Percentiles rank a stretch among this genome's conserved stretches.
Conservation (phyloP, 164 flowering plant genomes). For the Tetrastigma voinierianum region DNA sequence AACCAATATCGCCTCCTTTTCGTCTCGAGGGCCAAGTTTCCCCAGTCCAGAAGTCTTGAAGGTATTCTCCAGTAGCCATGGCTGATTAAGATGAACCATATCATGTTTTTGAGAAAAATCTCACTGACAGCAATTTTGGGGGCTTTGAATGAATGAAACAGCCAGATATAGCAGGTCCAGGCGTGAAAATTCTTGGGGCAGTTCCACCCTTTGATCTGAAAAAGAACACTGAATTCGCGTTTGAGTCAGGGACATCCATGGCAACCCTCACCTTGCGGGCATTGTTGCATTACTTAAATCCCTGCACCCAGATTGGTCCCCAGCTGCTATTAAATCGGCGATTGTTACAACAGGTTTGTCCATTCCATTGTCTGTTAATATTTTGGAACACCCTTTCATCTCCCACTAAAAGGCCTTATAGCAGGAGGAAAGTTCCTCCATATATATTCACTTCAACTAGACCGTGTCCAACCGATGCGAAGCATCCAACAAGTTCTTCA, state of each 20-base stretch:
- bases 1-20: slow-evolving; percentile 20
- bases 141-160: not conserved
- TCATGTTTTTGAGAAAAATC: too few relatives aligned
- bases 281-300: slow-evolving; percentile 23
- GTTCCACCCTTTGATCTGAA: not conserved
- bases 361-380: too few relatives aligned
- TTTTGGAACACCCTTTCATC: too few relatives aligned
- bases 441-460: too few relatives aligned
- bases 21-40: slow-evolving; percentile 30
- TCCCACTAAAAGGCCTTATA: too few relatives aligned
- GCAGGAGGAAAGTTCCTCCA: too few relatives aligned
- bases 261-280: slow-evolving; percentile 33
- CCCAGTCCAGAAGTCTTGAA: slow-evolving; percentile 18
- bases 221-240: not conserved
- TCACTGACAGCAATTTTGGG: too few relatives aligned
- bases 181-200: slow-evolving; percentile 23
- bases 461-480: too few relatives aligned
- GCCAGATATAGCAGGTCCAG: slow-evolving; percentile 33
- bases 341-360: slow-evolving; percentile 26
- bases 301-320: slow-evolving; percentile 30
- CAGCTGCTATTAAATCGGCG: slow-evolving; percentile 30
- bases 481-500: too few relatives aligned
- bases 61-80: not conserved
- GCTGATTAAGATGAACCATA: too few relatives aligned
- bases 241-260: slow-evolving; percentile 29